A percentile compares a stretch with the other conserved stretches of the same genome.
Conservation (phyloP, 768 basidiomycete species). For the Phylloporus rhodoxanthus region DNA sequence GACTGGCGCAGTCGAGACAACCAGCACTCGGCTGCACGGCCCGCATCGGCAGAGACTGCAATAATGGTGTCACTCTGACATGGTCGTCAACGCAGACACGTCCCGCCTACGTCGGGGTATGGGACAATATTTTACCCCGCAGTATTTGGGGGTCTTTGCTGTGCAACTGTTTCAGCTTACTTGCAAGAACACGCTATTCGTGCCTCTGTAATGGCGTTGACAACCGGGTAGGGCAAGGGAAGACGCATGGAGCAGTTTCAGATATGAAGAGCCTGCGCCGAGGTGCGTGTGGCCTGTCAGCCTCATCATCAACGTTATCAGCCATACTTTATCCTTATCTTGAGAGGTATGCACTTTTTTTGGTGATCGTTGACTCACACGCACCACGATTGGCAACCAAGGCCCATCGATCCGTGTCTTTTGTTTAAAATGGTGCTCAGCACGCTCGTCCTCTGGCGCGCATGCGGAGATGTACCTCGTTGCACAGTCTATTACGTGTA, state of each 20-base stretch:
- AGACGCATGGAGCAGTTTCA: no score
- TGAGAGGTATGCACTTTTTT: slow-evolving; percentile 8
- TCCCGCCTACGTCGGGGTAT: no score
- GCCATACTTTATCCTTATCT: no score
- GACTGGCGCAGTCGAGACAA: neutral
- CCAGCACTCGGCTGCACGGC: no score
- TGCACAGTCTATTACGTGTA: slow-evolving; percentile 1
- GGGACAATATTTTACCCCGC: neutral
- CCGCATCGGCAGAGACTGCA: no score
- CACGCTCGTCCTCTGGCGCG: neutral
- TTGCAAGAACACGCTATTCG: no score
- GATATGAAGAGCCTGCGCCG: no score
- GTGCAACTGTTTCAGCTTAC: no score
- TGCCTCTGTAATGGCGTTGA: no score
- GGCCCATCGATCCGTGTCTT: slow-evolving; percentile 6
- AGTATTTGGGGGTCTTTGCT: slow-evolving; percentile 8
- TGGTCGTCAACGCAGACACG: neutral
- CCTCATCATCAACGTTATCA: neutral
- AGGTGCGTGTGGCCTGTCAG: neutral
- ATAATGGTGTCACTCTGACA: neutral
- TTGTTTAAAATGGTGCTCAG: slow-evolving; percentile 1
- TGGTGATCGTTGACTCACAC: no score
- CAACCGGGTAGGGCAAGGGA: no score
- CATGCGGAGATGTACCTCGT: neutral
- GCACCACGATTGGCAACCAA: slow-evolving; percentile 4